Evolutionary conservation across 331 rosid genomes (phyloP).

Genomic region (Malus hybrid): DNA sequence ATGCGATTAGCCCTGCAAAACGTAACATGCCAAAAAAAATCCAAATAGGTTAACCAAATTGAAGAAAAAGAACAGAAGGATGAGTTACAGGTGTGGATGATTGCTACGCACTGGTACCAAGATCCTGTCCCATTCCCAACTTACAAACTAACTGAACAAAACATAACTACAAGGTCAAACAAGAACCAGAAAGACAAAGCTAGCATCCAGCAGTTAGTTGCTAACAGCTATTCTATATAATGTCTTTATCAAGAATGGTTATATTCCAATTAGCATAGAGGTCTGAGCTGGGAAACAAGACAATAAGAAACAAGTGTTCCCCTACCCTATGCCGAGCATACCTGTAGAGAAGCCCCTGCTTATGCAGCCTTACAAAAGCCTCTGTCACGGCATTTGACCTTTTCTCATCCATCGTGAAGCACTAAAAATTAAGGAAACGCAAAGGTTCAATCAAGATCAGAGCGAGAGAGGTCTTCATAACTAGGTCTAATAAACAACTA

Average conservation of each 20-base stretch:
- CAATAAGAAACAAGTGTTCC: neutral
- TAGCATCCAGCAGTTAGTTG: neutral
- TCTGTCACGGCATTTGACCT: constrained; percentile 81
- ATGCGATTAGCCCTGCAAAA: constrained; percentile 72
- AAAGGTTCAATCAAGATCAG: neutral
- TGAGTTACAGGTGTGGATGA: neutral
- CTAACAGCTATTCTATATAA: neutral
- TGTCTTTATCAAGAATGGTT: neutral
- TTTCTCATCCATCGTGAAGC: constrained; percentile 93
- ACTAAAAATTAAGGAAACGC: constrained; percentile 29
- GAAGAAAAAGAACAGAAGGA: constrained; percentile 1
- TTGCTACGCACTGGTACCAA: neutral
- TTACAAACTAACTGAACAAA: neutral
- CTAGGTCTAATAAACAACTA: neutral
- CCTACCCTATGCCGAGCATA: constrained; percentile 21
- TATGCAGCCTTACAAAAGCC: constrained; percentile 79
- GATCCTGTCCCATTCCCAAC: neutral
- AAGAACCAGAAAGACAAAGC: neutral
- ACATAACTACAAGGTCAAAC: neutral
- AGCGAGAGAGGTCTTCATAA: neutral
- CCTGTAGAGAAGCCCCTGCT: constrained; percentile 78
- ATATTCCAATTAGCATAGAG: neutral
- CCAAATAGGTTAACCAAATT: neutral
- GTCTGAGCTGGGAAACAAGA: neutral
- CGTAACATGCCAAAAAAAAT: neutral